A percentile compares a stretch with the other conserved stretches of the same genome.
phyloP scores from a whole-genome alignment of 805 yeast genomes.

The Jamesozyma hellenica region DNA sequence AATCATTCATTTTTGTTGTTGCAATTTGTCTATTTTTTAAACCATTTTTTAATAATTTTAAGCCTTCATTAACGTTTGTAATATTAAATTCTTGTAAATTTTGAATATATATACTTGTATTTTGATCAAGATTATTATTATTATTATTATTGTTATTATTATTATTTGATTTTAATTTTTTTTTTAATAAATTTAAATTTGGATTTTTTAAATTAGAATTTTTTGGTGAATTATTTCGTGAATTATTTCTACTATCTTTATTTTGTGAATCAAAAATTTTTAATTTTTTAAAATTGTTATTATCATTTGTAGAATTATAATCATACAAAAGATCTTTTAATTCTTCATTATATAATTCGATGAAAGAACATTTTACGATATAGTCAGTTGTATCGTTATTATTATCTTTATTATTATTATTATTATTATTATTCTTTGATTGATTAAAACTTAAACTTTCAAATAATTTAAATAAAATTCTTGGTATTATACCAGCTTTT shows the following conservation, averaged over 20 bases:
- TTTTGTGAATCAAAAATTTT: conserved; percentile 39
- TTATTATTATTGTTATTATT: neutral
- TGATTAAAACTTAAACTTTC: conserved; percentile 33
- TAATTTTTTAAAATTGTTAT: conserved; percentile 33
- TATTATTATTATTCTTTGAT: too few relatives aligned
- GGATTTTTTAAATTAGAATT: conserved; percentile 2
- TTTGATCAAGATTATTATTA: conserved; percentile 8
- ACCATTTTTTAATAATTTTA: conserved; percentile 46
- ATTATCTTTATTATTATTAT: too few relatives aligned
- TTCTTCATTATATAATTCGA: conserved; percentile 84
- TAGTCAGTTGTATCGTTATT: conserved; percentile 38
- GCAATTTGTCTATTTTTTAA: conserved; percentile 54
- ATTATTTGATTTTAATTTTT: neutral
- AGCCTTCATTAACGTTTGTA: conserved; percentile 45
- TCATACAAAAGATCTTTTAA: conserved; percentile 54
- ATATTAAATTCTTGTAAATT: conserved; percentile 56
- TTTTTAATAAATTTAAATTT: neutral
- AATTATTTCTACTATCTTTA: conserved; percentile 3
- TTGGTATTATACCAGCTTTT: conserved; percentile 58
- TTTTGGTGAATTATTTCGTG: conserved; percentile 17
- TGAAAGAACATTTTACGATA: conserved; percentile 65
- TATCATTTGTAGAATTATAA: conserved; percentile 1
- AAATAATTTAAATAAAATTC: conserved; percentile 49
- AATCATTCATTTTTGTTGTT: conserved; percentile 62
- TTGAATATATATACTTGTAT: conserved; percentile 41